Evolutionary conservation across 306 rosid species (phyloP).

Genomic region (Castanea mollissima): DNA sequence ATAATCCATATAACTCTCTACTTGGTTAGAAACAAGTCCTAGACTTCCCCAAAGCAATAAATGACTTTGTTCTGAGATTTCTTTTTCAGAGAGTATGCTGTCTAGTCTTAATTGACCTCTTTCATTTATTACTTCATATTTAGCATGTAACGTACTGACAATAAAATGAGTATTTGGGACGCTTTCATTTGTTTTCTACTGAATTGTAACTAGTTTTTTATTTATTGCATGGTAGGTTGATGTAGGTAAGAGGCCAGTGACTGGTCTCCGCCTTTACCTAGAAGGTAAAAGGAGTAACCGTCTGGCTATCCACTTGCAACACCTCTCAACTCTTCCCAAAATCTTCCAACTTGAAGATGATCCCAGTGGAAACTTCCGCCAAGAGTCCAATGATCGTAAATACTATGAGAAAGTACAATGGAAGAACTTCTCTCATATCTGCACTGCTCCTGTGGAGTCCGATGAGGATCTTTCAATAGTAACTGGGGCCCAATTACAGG

Average conservation of each 20-base stretch:
- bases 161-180: neutral
- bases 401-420: conserved; percentile 93
- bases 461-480: conserved; percentile 79
- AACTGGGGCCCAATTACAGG: conserved; percentile 92
- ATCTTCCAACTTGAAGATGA: conserved; percentile 82
- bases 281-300: conserved; percentile 96
- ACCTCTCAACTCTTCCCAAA: conserved; percentile 88
- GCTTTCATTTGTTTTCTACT: conserved; percentile 13
- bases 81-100: no score
- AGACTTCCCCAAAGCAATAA: neutral
- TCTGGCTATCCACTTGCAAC: conserved; percentile 89
- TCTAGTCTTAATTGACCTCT: no score
- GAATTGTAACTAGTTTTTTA: conserved; percentile 13
- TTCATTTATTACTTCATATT: neutral
- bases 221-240: conserved; percentile 70
- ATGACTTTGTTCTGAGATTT: neutral
- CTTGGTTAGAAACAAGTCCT: neutral
- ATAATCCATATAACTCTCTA: neutral
- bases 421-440: conserved; percentile 96
- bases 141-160: neutral
- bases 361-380: conserved; percentile 53
- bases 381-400: conserved; percentile 55
- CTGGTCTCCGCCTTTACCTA: conserved; percentile 89
- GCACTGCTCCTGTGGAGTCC: conserved; percentile 91
- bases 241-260: conserved; percentile 93